phyloP scores from a whole-genome alignment of 2,329 filamentous ascomycete genomes.

The Colletotrichum cordylinicola region DNA sequence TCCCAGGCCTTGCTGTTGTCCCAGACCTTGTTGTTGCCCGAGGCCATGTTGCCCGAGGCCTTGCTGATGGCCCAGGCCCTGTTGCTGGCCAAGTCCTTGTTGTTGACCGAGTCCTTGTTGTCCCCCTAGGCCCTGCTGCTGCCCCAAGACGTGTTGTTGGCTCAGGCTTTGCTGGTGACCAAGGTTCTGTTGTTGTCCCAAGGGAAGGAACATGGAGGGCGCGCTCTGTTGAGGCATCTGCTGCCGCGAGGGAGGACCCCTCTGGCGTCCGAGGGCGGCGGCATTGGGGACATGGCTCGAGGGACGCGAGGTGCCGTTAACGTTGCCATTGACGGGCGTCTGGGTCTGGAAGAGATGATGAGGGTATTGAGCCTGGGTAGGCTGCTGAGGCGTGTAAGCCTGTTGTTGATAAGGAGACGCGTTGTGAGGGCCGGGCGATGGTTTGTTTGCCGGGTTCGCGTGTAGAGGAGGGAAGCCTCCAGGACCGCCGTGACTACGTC shows the following conservation, averaged over 20 bases:
- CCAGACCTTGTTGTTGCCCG: not conserved
- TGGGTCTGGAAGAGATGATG: slow-evolving; percentile 59
- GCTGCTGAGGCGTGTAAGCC: slow-evolving; percentile 59
- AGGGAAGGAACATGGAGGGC: slow-evolving; percentile 41
- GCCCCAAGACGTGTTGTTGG: slow-evolving; percentile 17
- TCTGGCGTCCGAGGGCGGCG: slow-evolving; percentile 50
- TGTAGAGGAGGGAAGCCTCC: slow-evolving; percentile 50
- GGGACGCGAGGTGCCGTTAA: slow-evolving; percentile 53
- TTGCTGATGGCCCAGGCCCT: slow-evolving; percentile 14
- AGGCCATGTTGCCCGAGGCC: slow-evolving; percentile 5
- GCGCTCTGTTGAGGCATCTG: slow-evolving; percentile 48
- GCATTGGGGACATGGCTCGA: slow-evolving; percentile 54
- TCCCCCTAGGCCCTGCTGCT: slow-evolving; percentile 11
- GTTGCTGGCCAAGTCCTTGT: slow-evolving; percentile 18
- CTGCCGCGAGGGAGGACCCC: slow-evolving; percentile 48
- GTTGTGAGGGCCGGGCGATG: slow-evolving; percentile 59
- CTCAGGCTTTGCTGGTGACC: slow-evolving; percentile 21
- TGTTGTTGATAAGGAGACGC: slow-evolving; percentile 61
- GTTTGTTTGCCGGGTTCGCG: slow-evolving; percentile 58
- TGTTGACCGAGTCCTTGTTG: slow-evolving; percentile 14
- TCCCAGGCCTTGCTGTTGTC: slow-evolving; percentile 12
- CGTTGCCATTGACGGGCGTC: slow-evolving; percentile 50
- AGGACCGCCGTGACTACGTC: slow-evolving; percentile 41
- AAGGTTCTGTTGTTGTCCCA: slow-evolving; percentile 13
- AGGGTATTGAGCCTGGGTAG: slow-evolving; percentile 51